Evolutionary conservation across 2,329 filamentous ascomycete species (phyloP), one percentile per base, ranked within the genome.

Genomic region (Diplodia intermedia): DNA sequence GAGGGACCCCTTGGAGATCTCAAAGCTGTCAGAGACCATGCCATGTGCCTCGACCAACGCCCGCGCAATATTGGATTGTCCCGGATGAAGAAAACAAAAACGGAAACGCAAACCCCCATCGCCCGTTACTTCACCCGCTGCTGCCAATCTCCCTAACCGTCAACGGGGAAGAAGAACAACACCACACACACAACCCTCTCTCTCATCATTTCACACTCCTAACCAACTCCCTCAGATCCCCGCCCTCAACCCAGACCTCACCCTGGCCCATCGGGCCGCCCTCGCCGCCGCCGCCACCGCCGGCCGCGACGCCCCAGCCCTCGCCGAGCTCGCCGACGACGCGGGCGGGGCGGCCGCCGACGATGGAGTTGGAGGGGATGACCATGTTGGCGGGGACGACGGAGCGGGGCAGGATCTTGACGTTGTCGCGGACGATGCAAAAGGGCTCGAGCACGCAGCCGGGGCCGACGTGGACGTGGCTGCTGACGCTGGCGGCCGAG

Each of bases 391-490:
- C 85, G 2, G 95, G 91, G 6, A 99, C 87, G 4, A 97, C 90
- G 0, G 92, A 88, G 36, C 91, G 91, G 69, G 97, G 93, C 72
- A 98, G 81, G 50, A 99, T 88, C 78, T 91, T 90, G 57, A 96
- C 93, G 75, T 93, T 96, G 78, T 98, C 95, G 79, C 97, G 97
- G 76, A 98, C 88, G 69, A 97, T 94, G 61, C 90, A 91, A 79
- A 97, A 94, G 72, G 93, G 91, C 68, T 92, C 91, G 61, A 99
- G 85, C 1, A 91, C 90, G 70, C 89, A 92, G 63, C 89, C 88
- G 67, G 86, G 85, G 26, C 93, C 94, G 70, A 99, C 91, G 76
- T 93, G 88, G 18, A 98, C 93, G 80, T 97, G 92, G 72, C 86
- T 93, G 1, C 92, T 91, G 66, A 99, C 88, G 43, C 88, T 87